These are phyloP conservation scores for Antarctomyces pellizariae DNA, from an alignment of 495 filamentous ascomycete genomes.

Conservation along the genomic window DNA sequence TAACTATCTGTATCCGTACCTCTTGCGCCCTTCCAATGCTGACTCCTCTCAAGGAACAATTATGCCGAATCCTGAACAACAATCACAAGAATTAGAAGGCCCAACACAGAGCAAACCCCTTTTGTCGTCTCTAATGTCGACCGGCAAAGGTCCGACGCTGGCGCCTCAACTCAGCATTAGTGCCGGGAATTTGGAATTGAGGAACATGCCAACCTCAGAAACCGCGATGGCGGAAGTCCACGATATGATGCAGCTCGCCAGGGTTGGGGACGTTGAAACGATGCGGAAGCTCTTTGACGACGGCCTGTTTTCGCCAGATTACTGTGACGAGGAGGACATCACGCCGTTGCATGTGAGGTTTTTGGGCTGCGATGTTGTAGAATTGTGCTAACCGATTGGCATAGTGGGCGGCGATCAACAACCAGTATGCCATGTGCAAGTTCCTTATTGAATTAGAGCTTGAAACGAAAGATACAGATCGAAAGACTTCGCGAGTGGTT, in stretches of 20 bases:
- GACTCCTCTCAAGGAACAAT: too few species aligned
- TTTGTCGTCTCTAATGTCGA: slow-evolving; percentile 17
- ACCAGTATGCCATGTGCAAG: slow-evolving; percentile 88
- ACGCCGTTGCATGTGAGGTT: slow-evolving; percentile 75
- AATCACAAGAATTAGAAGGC: too few species aligned
- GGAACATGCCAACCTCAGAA: slow-evolving; percentile 26
- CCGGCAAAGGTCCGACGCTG: slow-evolving; percentile 31
- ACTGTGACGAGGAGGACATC: slow-evolving; percentile 74
- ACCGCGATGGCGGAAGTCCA: slow-evolving; percentile 27
- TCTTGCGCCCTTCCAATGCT: too few species aligned
- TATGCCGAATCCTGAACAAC: too few species aligned
- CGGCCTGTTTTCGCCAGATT: slow-evolving; percentile 55
- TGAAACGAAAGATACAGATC: too few species aligned
- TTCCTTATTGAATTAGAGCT: slow-evolving; percentile 72
- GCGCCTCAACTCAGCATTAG: slow-evolving; percentile 38
- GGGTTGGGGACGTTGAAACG: slow-evolving; percentile 59
- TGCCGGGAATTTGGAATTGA: slow-evolving; percentile 43
- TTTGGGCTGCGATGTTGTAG: neutral
- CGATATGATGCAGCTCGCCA: slow-evolving; percentile 89
- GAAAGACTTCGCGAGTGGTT: too few species aligned
- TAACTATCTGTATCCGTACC: too few species aligned
- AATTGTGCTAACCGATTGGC: slow-evolving; percentile 3
- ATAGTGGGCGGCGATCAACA: slow-evolving; percentile 99
- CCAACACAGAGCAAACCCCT: too few species aligned
- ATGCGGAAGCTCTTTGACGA: slow-evolving; percentile 77